phyloP scores from a whole-genome alignment of 2,329 filamentous ascomycete genomes.

The Aureobasidium subglaciale region DNA sequence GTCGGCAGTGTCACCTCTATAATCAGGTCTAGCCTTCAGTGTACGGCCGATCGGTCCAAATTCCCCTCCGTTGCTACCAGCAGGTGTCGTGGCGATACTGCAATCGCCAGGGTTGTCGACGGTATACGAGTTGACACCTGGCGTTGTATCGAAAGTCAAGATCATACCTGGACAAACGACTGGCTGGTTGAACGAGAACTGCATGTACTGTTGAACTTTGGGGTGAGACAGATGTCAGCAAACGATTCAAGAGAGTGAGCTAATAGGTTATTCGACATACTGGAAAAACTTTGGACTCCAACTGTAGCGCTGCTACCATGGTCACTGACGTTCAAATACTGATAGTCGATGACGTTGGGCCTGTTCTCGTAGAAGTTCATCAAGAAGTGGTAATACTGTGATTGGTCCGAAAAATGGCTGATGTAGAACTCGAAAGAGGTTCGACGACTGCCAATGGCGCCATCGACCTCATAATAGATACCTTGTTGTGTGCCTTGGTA shows the following conservation, averaged over 20 bases:
- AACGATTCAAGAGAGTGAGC: neutral
- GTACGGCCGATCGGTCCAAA: neutral
- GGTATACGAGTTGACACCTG: neutral
- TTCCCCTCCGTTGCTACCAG: neutral
- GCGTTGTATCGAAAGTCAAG: neutral
- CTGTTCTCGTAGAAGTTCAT: neutral
- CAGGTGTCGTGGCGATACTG: neutral
- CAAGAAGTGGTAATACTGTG: slow-evolving; percentile 20
- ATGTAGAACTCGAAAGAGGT: slow-evolving; percentile 19
- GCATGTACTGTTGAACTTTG: neutral
- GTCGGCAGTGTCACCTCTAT: neutral
- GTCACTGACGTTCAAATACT: slow-evolving; percentile 18
- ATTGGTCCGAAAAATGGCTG: neutral
- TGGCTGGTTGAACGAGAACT: slow-evolving; percentile 15
- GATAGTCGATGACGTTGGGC: slow-evolving; percentile 9
- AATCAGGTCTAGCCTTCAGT: neutral
- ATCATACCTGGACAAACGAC: slow-evolving; percentile 12
- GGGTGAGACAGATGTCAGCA: neutral
- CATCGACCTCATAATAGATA: slow-evolving; percentile 21
- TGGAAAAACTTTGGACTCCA: slow-evolving; percentile 11
- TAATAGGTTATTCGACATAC: neutral
- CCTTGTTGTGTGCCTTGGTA: slow-evolving; percentile 19
- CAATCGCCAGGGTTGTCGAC: neutral
- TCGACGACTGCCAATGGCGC: slow-evolving; percentile 6
- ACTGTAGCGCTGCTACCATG: slow-evolving; percentile 14